phyloP scores from a whole-genome alignment of 225 moss, liverwort and hornwort species.

The Anthoceros angustus region DNA sequence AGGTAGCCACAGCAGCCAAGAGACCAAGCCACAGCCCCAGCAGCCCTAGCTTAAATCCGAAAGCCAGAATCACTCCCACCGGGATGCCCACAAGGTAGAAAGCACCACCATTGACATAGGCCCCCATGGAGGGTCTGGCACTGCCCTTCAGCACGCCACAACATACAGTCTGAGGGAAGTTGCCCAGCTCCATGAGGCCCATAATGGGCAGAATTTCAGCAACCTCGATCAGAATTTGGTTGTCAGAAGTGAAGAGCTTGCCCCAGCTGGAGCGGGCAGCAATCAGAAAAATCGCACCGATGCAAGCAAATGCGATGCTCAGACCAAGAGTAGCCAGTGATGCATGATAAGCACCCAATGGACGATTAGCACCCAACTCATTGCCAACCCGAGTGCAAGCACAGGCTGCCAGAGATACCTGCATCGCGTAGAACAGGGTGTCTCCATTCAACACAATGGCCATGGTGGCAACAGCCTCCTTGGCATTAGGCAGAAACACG shows the following conservation, averaged over 20 bases:
- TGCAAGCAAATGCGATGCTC: constrained; percentile 21
- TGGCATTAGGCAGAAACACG: constrained; percentile 23
- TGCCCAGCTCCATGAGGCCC: constrained; percentile 38
- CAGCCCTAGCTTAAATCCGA: constrained; percentile 26
- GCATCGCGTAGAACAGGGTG: constrained; percentile 26
- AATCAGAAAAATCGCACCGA: constrained; percentile 26
- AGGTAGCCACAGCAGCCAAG: constrained; percentile 25
- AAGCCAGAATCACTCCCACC: constrained; percentile 21
- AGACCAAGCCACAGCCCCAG: constrained; percentile 33
- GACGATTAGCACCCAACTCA: constrained; percentile 31
- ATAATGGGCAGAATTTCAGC: constrained; percentile 29
- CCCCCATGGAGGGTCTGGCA: constrained; percentile 26
- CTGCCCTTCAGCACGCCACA: constrained; percentile 31
- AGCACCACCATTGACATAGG: constrained; percentile 30
- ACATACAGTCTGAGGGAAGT: constrained; percentile 32
- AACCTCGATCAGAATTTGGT: constrained; percentile 24
- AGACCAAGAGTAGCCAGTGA: constrained; percentile 22
- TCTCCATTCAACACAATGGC: constrained; percentile 38
- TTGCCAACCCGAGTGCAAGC: constrained; percentile 37
- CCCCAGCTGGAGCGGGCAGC: constrained; percentile 30
- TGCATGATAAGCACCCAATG: constrained; percentile 28
- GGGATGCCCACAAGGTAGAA: constrained; percentile 39
- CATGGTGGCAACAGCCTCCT: constrained; percentile 29
- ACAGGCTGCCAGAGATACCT: constrained; percentile 28
- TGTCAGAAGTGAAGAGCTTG: constrained; percentile 32